Evolutionary conservation across 768 basidiomycete genomes (phyloP).

Genomic region (Lyophyllum shimeji): DNA sequence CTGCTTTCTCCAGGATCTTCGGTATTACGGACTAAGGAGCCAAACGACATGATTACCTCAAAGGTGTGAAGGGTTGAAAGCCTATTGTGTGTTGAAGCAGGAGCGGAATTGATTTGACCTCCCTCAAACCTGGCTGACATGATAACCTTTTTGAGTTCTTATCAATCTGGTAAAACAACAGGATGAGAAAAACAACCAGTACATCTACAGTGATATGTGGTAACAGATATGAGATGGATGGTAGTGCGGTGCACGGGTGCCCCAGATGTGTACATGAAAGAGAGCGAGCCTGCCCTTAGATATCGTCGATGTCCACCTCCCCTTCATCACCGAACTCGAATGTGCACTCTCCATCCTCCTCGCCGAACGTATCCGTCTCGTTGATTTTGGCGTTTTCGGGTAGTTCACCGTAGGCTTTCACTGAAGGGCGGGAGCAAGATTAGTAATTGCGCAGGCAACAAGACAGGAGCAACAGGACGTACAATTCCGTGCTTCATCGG

Average conservation of each 20-base stretch:
- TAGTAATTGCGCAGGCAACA: not conserved
- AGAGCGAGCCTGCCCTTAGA: conserved; percentile 41
- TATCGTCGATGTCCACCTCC: conserved; percentile 89
- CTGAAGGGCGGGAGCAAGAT: conserved; percentile 32
- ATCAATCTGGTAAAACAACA: not conserved
- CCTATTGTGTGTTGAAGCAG: too few relatives aligned
- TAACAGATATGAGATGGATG: conserved; percentile 9
- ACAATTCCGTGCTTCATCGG: conserved; percentile 89
- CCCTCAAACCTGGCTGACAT: too few relatives aligned
- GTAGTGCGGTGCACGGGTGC: conserved; percentile 8
- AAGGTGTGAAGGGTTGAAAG: too few relatives aligned
- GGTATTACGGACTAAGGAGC: too few relatives aligned
- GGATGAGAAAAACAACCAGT: not conserved
- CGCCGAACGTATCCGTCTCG: conserved; percentile 92
- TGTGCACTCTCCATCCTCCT: conserved; percentile 85
- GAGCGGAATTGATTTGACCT: too few relatives aligned
- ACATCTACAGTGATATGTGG: conserved; percentile 14
- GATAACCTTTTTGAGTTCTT: not conserved
- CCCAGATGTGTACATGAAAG: conserved; percentile 8
- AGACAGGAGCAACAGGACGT: conserved; percentile 25
- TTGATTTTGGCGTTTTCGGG: conserved; percentile 97
- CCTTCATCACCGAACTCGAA: conserved; percentile 91
- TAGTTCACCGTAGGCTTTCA: conserved; percentile 97
- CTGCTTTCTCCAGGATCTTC: too few relatives aligned
- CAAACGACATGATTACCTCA: too few relatives aligned